These are phyloP conservation scores for Geotrichum aggregatum DNA, from an alignment of 1,139 yeast genomes.

Conservation along the genomic window DNA sequence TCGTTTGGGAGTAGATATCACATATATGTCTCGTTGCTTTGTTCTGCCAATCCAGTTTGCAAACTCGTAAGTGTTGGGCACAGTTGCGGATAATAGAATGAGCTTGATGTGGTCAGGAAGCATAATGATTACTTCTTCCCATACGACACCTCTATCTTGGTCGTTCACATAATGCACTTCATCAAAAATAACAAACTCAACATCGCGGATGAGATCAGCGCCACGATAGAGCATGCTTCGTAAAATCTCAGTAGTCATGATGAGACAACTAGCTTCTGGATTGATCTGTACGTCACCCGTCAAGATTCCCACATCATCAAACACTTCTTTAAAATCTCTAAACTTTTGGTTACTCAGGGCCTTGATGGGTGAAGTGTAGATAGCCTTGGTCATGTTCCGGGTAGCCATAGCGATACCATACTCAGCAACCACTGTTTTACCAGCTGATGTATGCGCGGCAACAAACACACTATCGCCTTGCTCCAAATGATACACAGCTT, in stretches of 20 bases:
- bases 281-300: conserved; percentile 98
- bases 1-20: conserved; percentile 89
- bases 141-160: conserved; percentile 94
- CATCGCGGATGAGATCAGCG: conserved; percentile 92
- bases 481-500: conserved; percentile 92
- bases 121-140: conserved; percentile 97
- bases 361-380: conserved; percentile 95
- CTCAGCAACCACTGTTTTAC: conserved; percentile 98
- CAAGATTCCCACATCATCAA: conserved; percentile 94
- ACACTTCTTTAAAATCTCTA: conserved; percentile 85
- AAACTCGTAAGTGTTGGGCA: conserved; percentile 94
- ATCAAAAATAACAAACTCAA: conserved; percentile 93
- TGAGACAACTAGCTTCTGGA: conserved; percentile 93
- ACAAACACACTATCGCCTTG: conserved; percentile 97
- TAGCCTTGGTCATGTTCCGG: conserved; percentile 86
- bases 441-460: conserved; percentile 98
- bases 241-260: conserved; percentile 95
- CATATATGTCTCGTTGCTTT: conserved; percentile 90
- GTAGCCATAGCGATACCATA: conserved; percentile 95
- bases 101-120: conserved; percentile 84
- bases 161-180: conserved; percentile 97
- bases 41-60: conserved; percentile 99
- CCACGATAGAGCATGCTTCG: conserved; percentile 92
- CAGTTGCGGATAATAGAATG: conserved; percentile 72
- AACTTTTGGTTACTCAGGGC: conserved; percentile 95